Conservation (phyloP, 495 filamentous ascomycete species). For the Neurospora africana region DNA sequence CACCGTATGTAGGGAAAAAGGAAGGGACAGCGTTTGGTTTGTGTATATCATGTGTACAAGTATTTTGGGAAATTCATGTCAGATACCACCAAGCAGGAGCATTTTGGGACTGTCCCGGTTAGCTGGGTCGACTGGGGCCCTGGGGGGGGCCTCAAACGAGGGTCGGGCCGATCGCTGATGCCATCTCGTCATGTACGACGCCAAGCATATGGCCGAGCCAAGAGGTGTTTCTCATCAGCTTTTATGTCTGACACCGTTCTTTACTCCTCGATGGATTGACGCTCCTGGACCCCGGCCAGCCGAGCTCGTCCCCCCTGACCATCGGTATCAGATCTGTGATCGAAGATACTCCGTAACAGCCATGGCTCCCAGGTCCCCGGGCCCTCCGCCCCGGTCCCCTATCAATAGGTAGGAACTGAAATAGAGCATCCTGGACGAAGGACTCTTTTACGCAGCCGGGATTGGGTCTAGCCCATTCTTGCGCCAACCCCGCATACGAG, state of each 20-base stretch:
- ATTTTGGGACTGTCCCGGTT: not conserved
- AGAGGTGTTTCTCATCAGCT: not conserved
- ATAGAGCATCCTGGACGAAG: not conserved
- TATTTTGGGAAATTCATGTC: not conserved
- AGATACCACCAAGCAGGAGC: not conserved
- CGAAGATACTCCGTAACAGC: not conserved
- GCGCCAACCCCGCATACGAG: not conserved
- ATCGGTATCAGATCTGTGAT: not conserved
- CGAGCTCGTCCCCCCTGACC: not conserved
- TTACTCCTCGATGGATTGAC: not conserved
- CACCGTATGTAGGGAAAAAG: not conserved
- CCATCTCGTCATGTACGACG: not conserved
- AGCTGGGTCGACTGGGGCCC: not conserved
- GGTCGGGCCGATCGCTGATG: not conserved
- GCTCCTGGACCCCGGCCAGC: not conserved
- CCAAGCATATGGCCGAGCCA: not conserved
- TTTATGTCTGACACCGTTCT: not conserved
- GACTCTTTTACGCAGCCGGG: not conserved
- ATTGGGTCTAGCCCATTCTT: not conserved
- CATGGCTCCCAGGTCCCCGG: not conserved
- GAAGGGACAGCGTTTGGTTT: not conserved
- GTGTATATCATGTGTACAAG: conserved; percentile 19
- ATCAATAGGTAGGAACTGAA: not conserved
- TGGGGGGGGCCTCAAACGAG: not conserved
- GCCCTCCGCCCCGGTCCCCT: not conserved